These are phyloP conservation scores for Microbotryum scabiosae DNA, from an alignment of 1,284 basidiomycete species.

Conservation along the genomic window DNA sequence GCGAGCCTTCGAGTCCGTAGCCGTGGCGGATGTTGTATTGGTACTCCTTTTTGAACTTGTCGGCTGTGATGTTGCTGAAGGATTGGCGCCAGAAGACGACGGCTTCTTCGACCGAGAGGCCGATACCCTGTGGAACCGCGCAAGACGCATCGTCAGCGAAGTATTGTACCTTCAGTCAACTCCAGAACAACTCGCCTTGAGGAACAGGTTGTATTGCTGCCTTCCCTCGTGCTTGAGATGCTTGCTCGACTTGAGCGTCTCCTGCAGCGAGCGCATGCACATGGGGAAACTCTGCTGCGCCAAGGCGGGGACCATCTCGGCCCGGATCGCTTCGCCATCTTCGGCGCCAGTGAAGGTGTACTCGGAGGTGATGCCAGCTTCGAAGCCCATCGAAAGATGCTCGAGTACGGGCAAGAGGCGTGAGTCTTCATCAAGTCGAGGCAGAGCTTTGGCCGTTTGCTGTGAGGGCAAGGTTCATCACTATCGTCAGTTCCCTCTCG, in stretches of 20 bases:
- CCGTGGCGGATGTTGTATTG: conserved; percentile 95
- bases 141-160: neutral
- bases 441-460: conserved; percentile 79
- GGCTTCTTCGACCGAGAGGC: conserved; percentile 90
- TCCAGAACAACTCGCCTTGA: conserved; percentile 60
- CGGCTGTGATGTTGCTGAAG: conserved; percentile 69
- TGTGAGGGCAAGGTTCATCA: conserved; percentile 36
- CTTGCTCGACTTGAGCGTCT: conserved; percentile 62
- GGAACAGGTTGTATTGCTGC: conserved; percentile 84
- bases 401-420: conserved; percentile 83
- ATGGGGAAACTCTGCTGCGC: conserved; percentile 84
- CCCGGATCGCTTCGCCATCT: conserved; percentile 63
- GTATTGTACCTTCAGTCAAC: too few species aligned
- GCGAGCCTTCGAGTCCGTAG: conserved; percentile 87
- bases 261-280: conserved; percentile 90
- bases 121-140: conserved; percentile 58
- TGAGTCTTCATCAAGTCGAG: conserved; percentile 91
- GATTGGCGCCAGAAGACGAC: conserved; percentile 86
- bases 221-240: conserved; percentile 91
- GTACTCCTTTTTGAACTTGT: conserved; percentile 98
- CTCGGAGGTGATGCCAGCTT: conserved; percentile 79
- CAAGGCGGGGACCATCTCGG: conserved; percentile 87
- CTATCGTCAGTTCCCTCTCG: neutral
- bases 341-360: conserved; percentile 52
- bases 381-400: conserved; percentile 88